Conservation (phyloP, 148 eudicot species). For the Fagopyrum homotropicum region DNA sequence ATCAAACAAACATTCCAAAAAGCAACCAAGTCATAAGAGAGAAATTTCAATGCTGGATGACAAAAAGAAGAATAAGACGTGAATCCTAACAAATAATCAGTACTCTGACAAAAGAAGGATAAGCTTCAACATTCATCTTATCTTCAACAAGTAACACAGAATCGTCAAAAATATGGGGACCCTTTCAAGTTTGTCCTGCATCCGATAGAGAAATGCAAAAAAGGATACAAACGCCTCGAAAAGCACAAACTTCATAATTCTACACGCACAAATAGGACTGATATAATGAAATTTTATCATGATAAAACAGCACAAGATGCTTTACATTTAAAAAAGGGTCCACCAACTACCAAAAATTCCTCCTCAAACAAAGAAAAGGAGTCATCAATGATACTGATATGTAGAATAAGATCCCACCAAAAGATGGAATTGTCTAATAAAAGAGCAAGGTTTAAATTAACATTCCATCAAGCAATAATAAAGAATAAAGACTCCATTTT, state of each 20-base stretch:
- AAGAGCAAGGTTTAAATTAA: neutral
- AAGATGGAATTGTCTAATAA: neutral
- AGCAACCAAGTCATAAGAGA: neutral
- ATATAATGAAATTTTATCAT: neutral
- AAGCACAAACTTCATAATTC: neutral
- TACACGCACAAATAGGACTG: neutral
- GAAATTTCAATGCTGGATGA: neutral
- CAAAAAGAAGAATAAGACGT: neutral
- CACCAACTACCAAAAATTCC: neutral
- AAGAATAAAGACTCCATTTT: neutral
- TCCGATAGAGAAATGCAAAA: neutral
- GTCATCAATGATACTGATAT: neutral
- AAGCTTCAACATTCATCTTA: too few species aligned
- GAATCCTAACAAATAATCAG: neutral
- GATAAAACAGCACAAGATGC: neutral
- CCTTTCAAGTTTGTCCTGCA: neutral
- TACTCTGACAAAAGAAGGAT: too few species aligned
- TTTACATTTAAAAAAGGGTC: neutral
- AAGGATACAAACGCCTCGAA: too few species aligned
- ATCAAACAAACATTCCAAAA: neutral
- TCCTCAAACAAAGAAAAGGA: neutral
- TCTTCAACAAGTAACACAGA: neutral
- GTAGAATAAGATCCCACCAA: neutral
- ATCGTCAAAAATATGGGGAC: neutral
- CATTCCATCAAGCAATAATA: neutral